Evolutionary conservation across 345 rosid species (phyloP).

Genomic region (Euphorbia tirucalli): DNA sequence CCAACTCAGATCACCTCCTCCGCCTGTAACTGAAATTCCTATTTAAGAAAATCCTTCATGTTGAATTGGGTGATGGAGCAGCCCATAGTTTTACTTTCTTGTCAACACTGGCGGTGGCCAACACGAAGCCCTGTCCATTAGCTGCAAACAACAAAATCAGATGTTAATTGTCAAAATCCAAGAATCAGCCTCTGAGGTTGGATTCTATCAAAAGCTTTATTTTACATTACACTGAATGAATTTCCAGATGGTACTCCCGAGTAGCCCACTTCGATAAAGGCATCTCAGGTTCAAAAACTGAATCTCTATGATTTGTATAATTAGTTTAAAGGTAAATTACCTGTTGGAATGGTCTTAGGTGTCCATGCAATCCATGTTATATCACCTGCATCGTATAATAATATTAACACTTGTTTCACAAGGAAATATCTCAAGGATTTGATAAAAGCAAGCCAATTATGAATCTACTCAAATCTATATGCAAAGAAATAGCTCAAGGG

Average conservation of each 20-base stretch:
- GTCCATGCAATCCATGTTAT: conserved; percentile 82
- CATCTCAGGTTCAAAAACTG: not conserved
- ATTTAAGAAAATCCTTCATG: not conserved
- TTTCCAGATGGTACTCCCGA: too few relatives aligned
- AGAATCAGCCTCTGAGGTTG: not conserved
- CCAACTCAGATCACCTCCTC: conserved; percentile 11
- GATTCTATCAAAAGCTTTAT: too few relatives aligned
- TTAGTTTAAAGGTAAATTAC: conserved; percentile 36
- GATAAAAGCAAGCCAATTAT: not conserved
- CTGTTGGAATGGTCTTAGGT: conserved; percentile 56
- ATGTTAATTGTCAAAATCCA: not conserved
- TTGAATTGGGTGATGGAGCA: conserved; percentile 45
- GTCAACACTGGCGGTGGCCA: conserved; percentile 77
- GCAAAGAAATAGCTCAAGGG: too few relatives aligned
- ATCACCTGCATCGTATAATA: conserved; percentile 52
- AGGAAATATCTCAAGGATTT: not conserved
- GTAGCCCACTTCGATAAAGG: not conserved
- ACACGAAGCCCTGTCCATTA: conserved; percentile 40
- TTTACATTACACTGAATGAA: too few relatives aligned
- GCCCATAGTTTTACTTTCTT: conserved; percentile 93
- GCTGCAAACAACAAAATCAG: conserved; percentile 40
- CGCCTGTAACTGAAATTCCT: not conserved
- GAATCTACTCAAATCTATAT: not conserved
- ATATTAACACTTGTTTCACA: conserved; percentile 8
- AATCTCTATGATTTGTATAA: not conserved